Base-by-base conservation (phyloP, 2,329 filamentous ascomycete species). In the Arthroderma uncinatum region DNA sequence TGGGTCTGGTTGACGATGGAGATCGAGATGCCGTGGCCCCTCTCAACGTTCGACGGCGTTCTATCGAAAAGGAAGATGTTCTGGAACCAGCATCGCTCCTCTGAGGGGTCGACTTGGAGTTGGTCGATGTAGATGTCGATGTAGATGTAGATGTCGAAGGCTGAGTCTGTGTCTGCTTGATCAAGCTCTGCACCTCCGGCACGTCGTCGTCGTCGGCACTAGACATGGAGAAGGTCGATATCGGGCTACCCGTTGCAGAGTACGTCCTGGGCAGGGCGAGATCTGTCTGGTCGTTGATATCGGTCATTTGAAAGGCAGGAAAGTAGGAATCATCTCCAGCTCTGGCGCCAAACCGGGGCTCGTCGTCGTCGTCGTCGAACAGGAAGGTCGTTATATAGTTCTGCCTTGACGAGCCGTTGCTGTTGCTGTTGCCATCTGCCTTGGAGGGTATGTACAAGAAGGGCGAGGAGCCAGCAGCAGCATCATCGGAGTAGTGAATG, bases 41-140 rank as follows among this genome's bases (percentile, higher is more conserved):
- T 47, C 66, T 65, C 36, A 70, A 73, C 1, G 64, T 61, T n/a
- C 70, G 70, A 21, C 67, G 69, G 48, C 61, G 65, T 56, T 67
- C 63, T 4, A 65, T 62, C 0, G 67, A 64, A 1, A 62, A 28
- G 21, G 53, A 67, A 2, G 69, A 67, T 40, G 69, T 63, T 21
- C 68, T 64, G 1, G 70, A 70, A 1, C 58, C 57, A 14, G 36
- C 23, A 28, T 47, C 39, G 6, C 23, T 47, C 6, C 28, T 68
- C 63, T 19, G 67, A 65, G 1, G 70, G 69, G 1, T 57, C 56
- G 34, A 16, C 5, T 47, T 55, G 7, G n/a, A n/a, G n/a, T n/a
- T n/a, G n/a, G n/a, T n/a, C n/a, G 7, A 6, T 21, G 8, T 21
- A 21, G 39, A 42, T 37, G 25, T 10, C 19, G 21, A 19, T 23